Conservation (phyloP, 306 rosid genomes). For the Cucurbita argyrosperma region DNA sequence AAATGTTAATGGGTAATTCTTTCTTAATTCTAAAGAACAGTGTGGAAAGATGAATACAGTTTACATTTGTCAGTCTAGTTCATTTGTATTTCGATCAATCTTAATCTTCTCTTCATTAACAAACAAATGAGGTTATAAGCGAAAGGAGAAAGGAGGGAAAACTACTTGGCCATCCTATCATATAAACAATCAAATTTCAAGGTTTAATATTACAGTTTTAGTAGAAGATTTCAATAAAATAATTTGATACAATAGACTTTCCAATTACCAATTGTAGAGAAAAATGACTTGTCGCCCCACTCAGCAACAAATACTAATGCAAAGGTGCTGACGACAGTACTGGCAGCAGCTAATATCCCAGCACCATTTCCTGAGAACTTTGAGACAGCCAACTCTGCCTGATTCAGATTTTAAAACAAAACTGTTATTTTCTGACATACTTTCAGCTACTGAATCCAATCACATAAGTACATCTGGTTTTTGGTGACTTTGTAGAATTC, state of each 20-base stretch:
- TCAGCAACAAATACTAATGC: slow-evolving; percentile 84
- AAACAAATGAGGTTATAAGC: background rate
- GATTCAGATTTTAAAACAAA: slow-evolving; percentile 25
- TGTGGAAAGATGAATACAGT: background rate
- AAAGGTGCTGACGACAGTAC: slow-evolving; percentile 66
- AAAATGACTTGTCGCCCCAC: slow-evolving; percentile 98
- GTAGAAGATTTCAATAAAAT: background rate
- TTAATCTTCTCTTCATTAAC: background rate
- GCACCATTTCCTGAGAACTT: slow-evolving; percentile 77
- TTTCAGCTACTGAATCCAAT: background rate
- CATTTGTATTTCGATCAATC: background rate
- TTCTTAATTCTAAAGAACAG: background rate
- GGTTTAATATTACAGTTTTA: background rate
- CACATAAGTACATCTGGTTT: background rate
- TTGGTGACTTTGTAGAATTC: background rate
- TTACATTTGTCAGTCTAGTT: background rate
- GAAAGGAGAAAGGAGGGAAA: background rate
- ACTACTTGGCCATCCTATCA: background rate
- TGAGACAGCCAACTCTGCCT: slow-evolving; percentile 96
- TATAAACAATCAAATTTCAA: background rate
- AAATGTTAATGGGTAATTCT: background rate
- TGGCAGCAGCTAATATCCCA: slow-evolving; percentile 70
- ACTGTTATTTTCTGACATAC: slow-evolving; percentile 4
- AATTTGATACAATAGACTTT: background rate
- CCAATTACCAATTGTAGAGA: slow-evolving; percentile 83